Evolutionary conservation across 1,139 yeast genomes (phyloP), one percentile per base, ranked within the genome.

Genomic region (Diutina pseudorugosa): DNA sequence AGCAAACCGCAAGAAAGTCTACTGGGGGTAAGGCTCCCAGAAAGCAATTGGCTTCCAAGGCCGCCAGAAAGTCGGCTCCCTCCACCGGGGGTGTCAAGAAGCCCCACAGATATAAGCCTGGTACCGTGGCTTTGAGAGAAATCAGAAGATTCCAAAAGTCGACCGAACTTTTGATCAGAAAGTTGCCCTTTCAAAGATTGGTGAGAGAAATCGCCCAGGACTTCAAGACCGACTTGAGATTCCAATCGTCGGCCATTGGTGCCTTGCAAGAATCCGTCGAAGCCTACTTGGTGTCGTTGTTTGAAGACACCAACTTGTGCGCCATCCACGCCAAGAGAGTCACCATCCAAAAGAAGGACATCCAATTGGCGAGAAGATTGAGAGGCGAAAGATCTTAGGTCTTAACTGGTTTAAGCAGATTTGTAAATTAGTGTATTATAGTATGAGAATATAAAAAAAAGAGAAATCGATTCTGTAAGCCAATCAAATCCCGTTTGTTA

Each of bases 31-130:
- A 91, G 76, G 97, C 97, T 61, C 98, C 98, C 82, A 88, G 98
- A 85, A 91, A 91, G 80, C 96, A 90, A 79, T 83, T 91, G 70
- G 97, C 98, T 67, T 90, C 97, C 63, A 91, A 91, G 86, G 97
- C 96, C 66, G 97, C 98, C 65, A 86, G 98, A 83, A 91, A 91
- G 78, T 90, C 98, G 55, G 97, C 97, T 57, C 93, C 95, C 79
- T 80, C 96, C 60, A 83, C 96, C 61, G 97, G 97, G 73, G 98
- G 97, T 84, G 97, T 91, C 72, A 91, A 91, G 91, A 91, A 91
- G 82, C 97, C 97, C 64, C 98, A 91, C 89, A 89, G 98, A 86
- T 91, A 90, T 80, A 91, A 90, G 93, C 98, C 98, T 74, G 98
- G 98, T 90, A 91, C 97, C 70, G 97, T 91, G 69, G 98, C 98